Evolutionary conservation across 345 rosid species (phyloP).

Genomic region (Gossypium stocksii): DNA sequence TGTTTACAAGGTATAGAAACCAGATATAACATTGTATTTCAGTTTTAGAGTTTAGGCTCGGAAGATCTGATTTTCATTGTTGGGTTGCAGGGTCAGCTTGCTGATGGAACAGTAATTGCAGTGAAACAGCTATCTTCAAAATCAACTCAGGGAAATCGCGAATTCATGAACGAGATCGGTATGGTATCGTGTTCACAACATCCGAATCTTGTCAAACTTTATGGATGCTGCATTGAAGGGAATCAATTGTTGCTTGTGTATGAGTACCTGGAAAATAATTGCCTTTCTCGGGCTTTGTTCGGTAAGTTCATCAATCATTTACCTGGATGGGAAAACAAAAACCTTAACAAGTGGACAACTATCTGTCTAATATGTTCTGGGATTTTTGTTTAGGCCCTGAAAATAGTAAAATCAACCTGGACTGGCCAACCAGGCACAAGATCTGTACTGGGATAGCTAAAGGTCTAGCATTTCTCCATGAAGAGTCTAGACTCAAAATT

Average conservation of each 20-base stretch:
- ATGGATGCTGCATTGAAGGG: constrained; percentile 64
- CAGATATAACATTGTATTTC: neutral
- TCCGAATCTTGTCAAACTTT: constrained; percentile 64
- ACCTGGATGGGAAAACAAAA: neutral
- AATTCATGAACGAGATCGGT: constrained; percentile 64
- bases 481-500: constrained; percentile 45
- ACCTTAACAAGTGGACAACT: neutral
- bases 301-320: constrained; percentile 37
- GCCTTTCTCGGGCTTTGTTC: constrained; percentile 50
- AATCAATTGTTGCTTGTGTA: constrained; percentile 55
- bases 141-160: constrained; percentile 70
- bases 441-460: constrained; percentile 54
- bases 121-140: constrained; percentile 72
- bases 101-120: constrained; percentile 57
- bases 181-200: constrained; percentile 67
- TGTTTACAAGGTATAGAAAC: constrained; percentile 46
- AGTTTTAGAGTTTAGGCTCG: neutral
- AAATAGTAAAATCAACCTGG: constrained; percentile 25
- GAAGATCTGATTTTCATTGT: neutral
- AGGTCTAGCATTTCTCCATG: constrained; percentile 59
- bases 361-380: neutral
- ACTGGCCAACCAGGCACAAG: constrained; percentile 44
- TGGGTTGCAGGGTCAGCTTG: constrained; percentile 38
- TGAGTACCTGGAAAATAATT: constrained; percentile 69
- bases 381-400: constrained; percentile 18